Evolutionary conservation across 23 red algal species (phyloP).

Genomic region (Pyropia haitanensis): DNA sequence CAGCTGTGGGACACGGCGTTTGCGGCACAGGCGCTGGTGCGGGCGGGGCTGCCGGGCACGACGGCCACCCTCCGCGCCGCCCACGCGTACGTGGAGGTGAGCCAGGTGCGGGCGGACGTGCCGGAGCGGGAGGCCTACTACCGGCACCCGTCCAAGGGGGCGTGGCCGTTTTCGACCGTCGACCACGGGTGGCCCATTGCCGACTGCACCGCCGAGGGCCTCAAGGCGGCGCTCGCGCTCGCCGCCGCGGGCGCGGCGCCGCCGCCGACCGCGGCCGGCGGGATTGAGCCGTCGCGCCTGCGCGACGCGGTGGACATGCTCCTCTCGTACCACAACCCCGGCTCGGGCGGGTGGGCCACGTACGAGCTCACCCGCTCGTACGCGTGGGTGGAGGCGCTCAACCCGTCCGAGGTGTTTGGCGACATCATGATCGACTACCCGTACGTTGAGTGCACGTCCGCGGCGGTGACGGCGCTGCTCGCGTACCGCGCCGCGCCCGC

Average conservation of each 20-base stretch:
- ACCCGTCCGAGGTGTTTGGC: slow-evolving; percentile 98
- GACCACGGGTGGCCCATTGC: slow-evolving; percentile 99
- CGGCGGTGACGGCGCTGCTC: slow-evolving; percentile 68
- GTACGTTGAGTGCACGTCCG: slow-evolving; percentile 90
- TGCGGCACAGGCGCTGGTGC: slow-evolving; percentile 69
- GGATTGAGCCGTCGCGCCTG: slow-evolving; percentile 13
- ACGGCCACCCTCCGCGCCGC: slow-evolving; percentile 37
- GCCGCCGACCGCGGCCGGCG: background rate
- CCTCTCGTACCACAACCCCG: slow-evolving; percentile 77
- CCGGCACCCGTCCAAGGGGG: slow-evolving; percentile 84
- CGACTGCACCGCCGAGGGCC: slow-evolving; percentile 95
- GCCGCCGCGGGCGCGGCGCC: slow-evolving; percentile 14
- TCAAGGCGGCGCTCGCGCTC: slow-evolving; percentile 63
- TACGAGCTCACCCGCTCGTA: slow-evolving; percentile 82
- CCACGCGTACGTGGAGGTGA: slow-evolving; percentile 77
- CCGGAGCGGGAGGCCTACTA: slow-evolving; percentile 72
- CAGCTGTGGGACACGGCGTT: slow-evolving; percentile 99
- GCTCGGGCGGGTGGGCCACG: slow-evolving; percentile 91
- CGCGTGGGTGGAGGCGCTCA: slow-evolving; percentile 89
- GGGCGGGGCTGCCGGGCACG: slow-evolving; percentile 8
- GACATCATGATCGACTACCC: slow-evolving; percentile 99
- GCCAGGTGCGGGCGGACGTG: slow-evolving; percentile 82
- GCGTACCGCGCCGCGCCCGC: slow-evolving; percentile 25
- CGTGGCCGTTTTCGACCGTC: slow-evolving; percentile 96
- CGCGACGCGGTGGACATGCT: slow-evolving; percentile 75